phyloP scores from a whole-genome alignment of 768 basidiomycete species.

The Pisolithus marmoratus region DNA sequence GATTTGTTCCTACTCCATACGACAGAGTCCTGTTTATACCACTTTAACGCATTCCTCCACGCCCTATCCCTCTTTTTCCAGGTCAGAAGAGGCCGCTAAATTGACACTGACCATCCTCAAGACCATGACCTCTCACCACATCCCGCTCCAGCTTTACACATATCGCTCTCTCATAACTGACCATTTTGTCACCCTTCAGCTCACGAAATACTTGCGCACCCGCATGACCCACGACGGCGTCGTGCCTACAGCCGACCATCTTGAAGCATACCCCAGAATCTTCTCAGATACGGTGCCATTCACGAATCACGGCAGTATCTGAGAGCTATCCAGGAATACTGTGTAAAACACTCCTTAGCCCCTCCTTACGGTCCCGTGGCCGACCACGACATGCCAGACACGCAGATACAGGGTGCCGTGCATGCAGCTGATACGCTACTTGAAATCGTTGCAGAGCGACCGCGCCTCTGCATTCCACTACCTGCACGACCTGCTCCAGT shows the following conservation, averaged over 20 bases:
- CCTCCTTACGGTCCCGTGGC: slow-evolving; percentile 17
- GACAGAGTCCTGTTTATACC: slow-evolving; percentile 17
- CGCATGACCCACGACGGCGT: slow-evolving; percentile 37
- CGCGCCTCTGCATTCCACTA: slow-evolving; percentile 43
- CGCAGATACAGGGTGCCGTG: slow-evolving; percentile 14
- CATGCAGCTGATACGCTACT: slow-evolving; percentile 38
- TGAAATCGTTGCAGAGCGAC: slow-evolving; percentile 37
- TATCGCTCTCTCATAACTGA: slow-evolving; percentile 43
- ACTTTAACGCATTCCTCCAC: slow-evolving; percentile 51
- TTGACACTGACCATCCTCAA: slow-evolving; percentile 37
- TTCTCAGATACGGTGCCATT: slow-evolving; percentile 40
- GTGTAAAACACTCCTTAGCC: slow-evolving; percentile 9
- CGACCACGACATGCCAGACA: not conserved
- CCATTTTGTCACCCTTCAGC: slow-evolving; percentile 43
- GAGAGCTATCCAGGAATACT: slow-evolving; percentile 31
- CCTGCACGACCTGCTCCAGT: slow-evolving; percentile 33
- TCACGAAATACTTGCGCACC: slow-evolving; percentile 42
- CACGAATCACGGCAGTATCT: slow-evolving; percentile 37
- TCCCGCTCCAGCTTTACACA: slow-evolving; percentile 36
- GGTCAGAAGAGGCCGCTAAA: slow-evolving; percentile 35
- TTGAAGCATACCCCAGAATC: slow-evolving; percentile 44
- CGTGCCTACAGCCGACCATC: slow-evolving; percentile 36
- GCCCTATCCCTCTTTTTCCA: slow-evolving; percentile 41
- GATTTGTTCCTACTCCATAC: slow-evolving; percentile 35
- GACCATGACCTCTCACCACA: slow-evolving; percentile 42